These are phyloP conservation scores for Teratosphaeria viscida DNA, from an alignment of 2,329 filamentous ascomycete species.

Conservation along the genomic window DNA sequence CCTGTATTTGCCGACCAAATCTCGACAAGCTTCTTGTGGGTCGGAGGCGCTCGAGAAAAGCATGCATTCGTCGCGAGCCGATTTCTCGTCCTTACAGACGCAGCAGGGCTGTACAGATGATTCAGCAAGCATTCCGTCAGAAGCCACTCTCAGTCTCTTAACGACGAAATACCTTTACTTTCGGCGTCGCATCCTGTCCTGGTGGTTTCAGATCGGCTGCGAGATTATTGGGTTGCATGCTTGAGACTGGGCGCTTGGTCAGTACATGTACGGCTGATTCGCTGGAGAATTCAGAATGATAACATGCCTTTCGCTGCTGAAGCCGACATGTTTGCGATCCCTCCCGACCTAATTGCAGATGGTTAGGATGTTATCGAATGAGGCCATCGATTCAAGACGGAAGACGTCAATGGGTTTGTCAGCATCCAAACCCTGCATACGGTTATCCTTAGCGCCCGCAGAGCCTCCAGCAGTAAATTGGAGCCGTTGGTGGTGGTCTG, in stretches of 20 bases:
- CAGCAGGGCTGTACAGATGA: conserved; percentile 66
- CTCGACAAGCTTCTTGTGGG: conserved; percentile 72
- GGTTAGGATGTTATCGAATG: not conserved
- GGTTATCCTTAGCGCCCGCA: not conserved
- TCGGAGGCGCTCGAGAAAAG: conserved; percentile 82
- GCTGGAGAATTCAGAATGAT: not conserved
- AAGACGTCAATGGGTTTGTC: not conserved
- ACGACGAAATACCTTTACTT: conserved; percentile 30
- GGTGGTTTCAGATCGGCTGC: conserved; percentile 34
- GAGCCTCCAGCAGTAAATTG: not conserved
- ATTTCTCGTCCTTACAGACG: conserved; percentile 93
- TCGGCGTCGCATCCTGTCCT: conserved; percentile 27
- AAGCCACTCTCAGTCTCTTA: not conserved
- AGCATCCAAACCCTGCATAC: not conserved
- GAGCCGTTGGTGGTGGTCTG: not conserved
- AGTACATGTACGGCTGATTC: not conserved
- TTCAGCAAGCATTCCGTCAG: not conserved
- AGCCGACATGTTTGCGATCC: conserved; percentile 6
- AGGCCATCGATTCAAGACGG: not conserved
- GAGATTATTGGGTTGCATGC: conserved; percentile 31
- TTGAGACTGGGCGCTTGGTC: conserved; percentile 1
- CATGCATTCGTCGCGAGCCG: conserved; percentile 94
- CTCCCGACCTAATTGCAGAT: not conserved
- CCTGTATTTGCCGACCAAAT: conserved; percentile 75
- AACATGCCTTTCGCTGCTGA: conserved; percentile 9